Evolutionary conservation across 73 alveolate species (phyloP), one percentile per base, ranked within the genome.

Genomic region (Symbiodinium pilosum): DNA sequence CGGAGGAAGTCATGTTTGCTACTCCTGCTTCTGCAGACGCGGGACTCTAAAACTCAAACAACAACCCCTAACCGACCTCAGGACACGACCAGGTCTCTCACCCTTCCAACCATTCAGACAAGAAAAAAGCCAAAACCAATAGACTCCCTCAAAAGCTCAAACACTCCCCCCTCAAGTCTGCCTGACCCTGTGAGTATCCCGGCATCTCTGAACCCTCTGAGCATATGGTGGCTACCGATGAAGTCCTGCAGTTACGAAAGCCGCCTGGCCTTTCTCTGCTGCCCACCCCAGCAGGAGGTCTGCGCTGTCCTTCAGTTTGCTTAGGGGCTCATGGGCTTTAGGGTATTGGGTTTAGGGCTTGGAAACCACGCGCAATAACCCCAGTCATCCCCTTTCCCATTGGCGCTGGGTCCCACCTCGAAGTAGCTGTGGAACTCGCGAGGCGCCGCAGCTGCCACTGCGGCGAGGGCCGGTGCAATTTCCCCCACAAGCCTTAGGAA

Each of bases 241-340:
- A n/a, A n/a, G 34, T 0, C 85, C 85, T n/a, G 34, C 87, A 32
- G 1, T 28, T 36, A 28, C 14, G 59, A 4, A 36, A 32, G 54
- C 43, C 68, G 47, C 96, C 96, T 44, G 75, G 69, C 41, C n/a
- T n/a, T n/a, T n/a, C n/a, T 34, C 32, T 9, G 87, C 83, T 0
- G 96, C 88, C 96, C 96, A 91, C 81, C 87, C 83, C 34, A 68
- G 26, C 41, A 91, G 87, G 51, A 91, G 51, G 14, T 91, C 54
- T 42, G 44, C 96, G 4, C 88, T 4, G 36, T 64, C 96, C 96
- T 91, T 54, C 51, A 9, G 68, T 16, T 24, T 0, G 68, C 68
- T 51, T 2, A 24, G 4, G 68, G 28, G 21, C 68, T 16, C 68
- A 16, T 1, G 21, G 68, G 68, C 68, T 51, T 51, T 51, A 16